Base-by-base conservation (phyloP, 441 rosid genomes). In the Gossypium laxum region DNA sequence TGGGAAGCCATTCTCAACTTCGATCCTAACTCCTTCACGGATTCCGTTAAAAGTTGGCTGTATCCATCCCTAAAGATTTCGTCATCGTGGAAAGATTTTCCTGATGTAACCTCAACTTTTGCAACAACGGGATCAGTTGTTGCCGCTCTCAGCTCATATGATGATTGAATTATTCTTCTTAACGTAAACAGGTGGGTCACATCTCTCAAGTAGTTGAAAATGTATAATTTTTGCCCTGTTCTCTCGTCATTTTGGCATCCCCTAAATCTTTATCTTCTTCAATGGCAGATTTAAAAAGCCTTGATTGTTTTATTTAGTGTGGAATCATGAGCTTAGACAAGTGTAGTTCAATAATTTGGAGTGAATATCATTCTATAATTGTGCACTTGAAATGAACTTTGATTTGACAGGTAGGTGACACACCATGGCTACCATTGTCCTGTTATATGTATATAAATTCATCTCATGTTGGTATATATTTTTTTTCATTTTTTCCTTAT, bases 1-100 rank as follows among this genome's bases (percentile, higher is more conserved):
- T 92, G 99, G 99, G 99, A 89, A 63, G 99, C 97, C 76, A 92
- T 94, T 74, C 88, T 94, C 69, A 88, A 82, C 70, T 79, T 73
- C 21, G 88, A 91, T 64, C 88, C 96, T 1, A 77, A 81, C 69
- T 74, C 82, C 38, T 94, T 91, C 61, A 72, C 80, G 18, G 88
- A 77, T 80, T 86, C 96, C 12, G 79, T 86, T 51, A 89, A 85
- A 83, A 82, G 82, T 67, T 92, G 99, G 99, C 65, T 94, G 73
- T 87, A 85, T 79, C 90, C 94, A 26, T 86, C 91, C 51, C 76
- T 94, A 55, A 88, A 83, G 77, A 83, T 86, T 67, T 82, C 87
- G 48, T 82, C 94, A 48, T 91, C 95, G 10, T 92, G 91, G 98
- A 89, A 84, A 86, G 97, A 88, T 63, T 86, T 86, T 80, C 91